These are phyloP conservation scores for Ustilago crameri DNA, from an alignment of 1,284 basidiomycete genomes.

Conservation along the genomic window DNA sequence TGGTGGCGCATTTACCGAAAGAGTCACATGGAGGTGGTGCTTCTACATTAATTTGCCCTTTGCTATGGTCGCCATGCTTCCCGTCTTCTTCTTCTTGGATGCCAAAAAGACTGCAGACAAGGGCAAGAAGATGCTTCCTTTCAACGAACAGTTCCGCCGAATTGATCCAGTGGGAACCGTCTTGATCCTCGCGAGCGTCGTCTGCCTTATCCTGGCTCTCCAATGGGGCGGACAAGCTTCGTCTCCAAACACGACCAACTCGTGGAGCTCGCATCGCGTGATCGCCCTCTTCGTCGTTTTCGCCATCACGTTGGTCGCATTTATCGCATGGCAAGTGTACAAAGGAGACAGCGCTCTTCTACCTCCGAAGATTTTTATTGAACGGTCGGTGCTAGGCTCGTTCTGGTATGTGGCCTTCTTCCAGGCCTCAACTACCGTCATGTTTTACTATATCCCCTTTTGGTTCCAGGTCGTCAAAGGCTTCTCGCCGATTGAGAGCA, in stretches of 20 bases:
- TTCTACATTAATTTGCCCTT: constrained; percentile 47
- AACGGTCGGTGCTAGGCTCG: constrained; percentile 17
- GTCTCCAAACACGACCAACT: not conserved
- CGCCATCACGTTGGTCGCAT: constrained; percentile 11
- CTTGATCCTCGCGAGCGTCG: constrained; percentile 68
- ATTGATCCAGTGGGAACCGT: constrained; percentile 57
- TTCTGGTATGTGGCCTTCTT: constrained; percentile 28
- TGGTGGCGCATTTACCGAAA: constrained; percentile 66
- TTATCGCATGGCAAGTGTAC: constrained; percentile 25
- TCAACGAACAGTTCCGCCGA: constrained; percentile 15
- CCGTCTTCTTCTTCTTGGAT: constrained; percentile 27
- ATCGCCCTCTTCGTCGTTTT: constrained; percentile 21
- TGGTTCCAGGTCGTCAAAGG: constrained; percentile 30
- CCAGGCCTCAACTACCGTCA: constrained; percentile 12
- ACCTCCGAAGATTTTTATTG: constrained; percentile 13
- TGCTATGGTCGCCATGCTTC: constrained; percentile 12
- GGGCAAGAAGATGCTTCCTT: constrained; percentile 10
- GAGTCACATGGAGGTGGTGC: constrained; percentile 66
- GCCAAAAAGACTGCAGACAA: constrained; percentile 15
- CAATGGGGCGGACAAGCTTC: constrained; percentile 17
- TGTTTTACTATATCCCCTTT: constrained; percentile 39
- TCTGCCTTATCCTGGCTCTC: constrained; percentile 23
- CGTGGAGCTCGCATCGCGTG: constrained; percentile 17
- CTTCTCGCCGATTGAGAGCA: constrained; percentile 5
- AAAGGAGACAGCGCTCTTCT: constrained; percentile 16